Evolutionary conservation across 371 early-diverging fungal species (phyloP), one percentile per base, ranked within the genome.

Genomic region (Mucor mucedo): DNA sequence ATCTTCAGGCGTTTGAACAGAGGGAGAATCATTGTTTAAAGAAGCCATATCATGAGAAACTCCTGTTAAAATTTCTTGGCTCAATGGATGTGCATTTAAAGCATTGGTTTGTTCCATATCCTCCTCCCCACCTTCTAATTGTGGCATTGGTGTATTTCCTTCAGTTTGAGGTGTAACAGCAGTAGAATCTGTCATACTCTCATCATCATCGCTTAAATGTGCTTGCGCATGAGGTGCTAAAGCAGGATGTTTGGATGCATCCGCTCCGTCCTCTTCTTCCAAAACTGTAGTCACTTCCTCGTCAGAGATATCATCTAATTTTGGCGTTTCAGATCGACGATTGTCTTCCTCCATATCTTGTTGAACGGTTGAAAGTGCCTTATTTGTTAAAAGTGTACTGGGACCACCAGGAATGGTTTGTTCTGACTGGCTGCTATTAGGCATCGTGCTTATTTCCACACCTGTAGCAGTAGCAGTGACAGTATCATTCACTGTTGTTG

Each of bases 251-350:
- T 70, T 71, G 5, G 80, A 65, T 10, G 82, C 68, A 63, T 81
- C 21, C 75, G 41, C 71, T 69, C 4, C 69, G 7, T 72, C 75
- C 5, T 75, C 63, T 8, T 70, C 65, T 38, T 72, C 59, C 9
- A 40, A 47, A 13, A 71, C 73, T 28, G 52, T 58, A 16, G 77
- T 72, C n/a, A 64, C 55, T 52, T 77, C 80, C 13, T 52, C 71
- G 49, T 77, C 77, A 35, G 82, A 81, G 13, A 82, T 72, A 47
- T 82, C 82, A 21, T 76, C 73, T 16, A 82, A 52, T 52, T 77
- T 79, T 11, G 82, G 82, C 44, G 82, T 79, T 49, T 68, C 68
- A 10, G 79, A 72, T 35, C 74, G 61, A 16, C 67, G 68, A 21
- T 80, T 76, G 10, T 55, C 49, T 13, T 75, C 75, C 10, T 65